These are phyloP conservation scores for Steccherinum ochraceum DNA, from an alignment of 768 basidiomycete species.

Conservation along the genomic window DNA sequence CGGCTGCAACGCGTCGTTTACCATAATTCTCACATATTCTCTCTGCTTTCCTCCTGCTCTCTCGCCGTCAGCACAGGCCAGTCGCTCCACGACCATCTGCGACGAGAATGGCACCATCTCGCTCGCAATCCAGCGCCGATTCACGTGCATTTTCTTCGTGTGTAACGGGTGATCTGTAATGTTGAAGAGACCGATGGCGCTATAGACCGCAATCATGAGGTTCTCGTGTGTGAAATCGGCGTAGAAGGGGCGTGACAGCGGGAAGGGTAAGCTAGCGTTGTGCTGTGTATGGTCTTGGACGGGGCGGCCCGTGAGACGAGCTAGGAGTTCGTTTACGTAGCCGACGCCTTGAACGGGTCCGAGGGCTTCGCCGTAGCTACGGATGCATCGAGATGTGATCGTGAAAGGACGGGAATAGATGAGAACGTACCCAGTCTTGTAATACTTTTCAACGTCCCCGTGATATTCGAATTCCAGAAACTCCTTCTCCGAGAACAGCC, in stretches of 20 bases:
- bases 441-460: conserved; percentile 72
- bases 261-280: conserved; percentile 69
- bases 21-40: conserved; percentile 63
- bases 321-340: conserved; percentile 82
- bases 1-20: conserved; percentile 68
- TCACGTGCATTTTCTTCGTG: conserved; percentile 15
- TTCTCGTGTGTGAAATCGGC: conserved; percentile 87
- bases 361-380: conserved; percentile 58
- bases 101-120: conserved; percentile 70
- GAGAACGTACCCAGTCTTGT: conserved; percentile 53
- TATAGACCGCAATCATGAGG: conserved; percentile 72
- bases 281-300: conserved; percentile 70
- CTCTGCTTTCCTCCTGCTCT: background rate
- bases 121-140: conserved; percentile 44
- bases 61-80: conserved; percentile 36
- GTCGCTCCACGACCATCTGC: conserved; percentile 66
- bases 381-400: conserved; percentile 27
- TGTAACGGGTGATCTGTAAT: conserved; percentile 16
- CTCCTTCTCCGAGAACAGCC: conserved; percentile 52
- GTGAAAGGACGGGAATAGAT: background rate
- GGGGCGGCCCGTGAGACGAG: conserved; percentile 58
- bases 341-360: conserved; percentile 82
- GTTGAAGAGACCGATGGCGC: conserved; percentile 44
- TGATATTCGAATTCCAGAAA: conserved; percentile 63
- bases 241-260: conserved; percentile 57